Base-by-base conservation (phyloP, 805 yeast genomes). In the Lipomyces sp. region DNA sequence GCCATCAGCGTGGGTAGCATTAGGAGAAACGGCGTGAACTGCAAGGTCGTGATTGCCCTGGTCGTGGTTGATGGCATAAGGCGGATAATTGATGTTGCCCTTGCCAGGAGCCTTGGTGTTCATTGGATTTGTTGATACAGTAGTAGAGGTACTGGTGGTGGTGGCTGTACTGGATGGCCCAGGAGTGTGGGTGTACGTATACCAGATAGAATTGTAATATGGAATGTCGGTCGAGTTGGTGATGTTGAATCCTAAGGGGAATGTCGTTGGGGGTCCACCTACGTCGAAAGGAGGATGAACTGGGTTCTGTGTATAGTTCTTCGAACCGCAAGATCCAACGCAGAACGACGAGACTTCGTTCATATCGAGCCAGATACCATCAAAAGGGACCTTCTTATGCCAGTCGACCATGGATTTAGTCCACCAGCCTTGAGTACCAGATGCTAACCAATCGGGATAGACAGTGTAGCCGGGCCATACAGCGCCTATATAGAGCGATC, bases 341-440 rank as follows among this genome's bases (percentile, higher is more conserved):
- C 79, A 76, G 73, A 75, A 77, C 3, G 76, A 73, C 30, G 76
- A 71, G 2, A 68, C 77, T 59, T 75, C 78, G 76, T 87, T 89
- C 96, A 90, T 90, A 76, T 90, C 96, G 76, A 90, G 90, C 96
- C 96, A 90, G 53, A 63, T 39, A 10, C 65, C 65, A 59, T 33
- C 34, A 24, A 50, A 63, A 3, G 71, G 63, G 35, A 74, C 64
- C 30, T 66, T 56, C 34, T 69, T 60, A 62, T 73, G 66, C 74
- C 74, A 75, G 11, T 71, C 64, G 60, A 69, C 66, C 59, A 75
- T 69, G 13, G 60, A 65, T 30, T 74, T 58, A 4, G 70, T 69
- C 77, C 78, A 77, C 42, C 53, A 63, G 24, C 30, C 57, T 5
- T 18, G 33, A 24, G 75, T 69, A 18, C 64, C 62, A 29, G 73